Percentiles rank a stretch among this genome's conserved stretches.
phyloP scores from a whole-genome alignment of 495 filamentous ascomycete species.

The Acidiella bohemica region DNA sequence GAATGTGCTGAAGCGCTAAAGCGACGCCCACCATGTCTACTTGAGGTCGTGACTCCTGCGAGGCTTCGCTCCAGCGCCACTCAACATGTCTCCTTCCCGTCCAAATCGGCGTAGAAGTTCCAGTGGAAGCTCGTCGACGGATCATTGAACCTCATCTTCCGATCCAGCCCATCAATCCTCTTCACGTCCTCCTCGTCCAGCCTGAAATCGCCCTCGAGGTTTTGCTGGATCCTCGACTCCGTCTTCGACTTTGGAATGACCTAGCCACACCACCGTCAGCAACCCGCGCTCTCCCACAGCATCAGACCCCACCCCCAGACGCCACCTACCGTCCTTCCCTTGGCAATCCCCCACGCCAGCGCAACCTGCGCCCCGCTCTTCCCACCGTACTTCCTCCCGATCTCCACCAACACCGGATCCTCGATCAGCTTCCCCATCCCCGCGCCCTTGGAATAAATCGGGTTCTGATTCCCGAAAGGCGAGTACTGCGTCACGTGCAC shows the following conservation, averaged over 20 bases:
- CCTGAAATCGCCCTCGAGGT: conserved; percentile 48
- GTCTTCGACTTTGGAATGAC: conserved; percentile 55
- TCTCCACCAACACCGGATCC: conserved; percentile 44
- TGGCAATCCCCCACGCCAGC: conserved; percentile 54
- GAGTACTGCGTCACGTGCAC: conserved; percentile 55
- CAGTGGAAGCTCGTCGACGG: conserved; percentile 40
- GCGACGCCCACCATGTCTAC: no score
- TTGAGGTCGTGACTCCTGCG: no score
- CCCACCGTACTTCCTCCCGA: conserved; percentile 49
- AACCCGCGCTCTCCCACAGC: neutral
- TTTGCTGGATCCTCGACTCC: conserved; percentile 37
- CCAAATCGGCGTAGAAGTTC: conserved; percentile 46
- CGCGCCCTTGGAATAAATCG: conserved; percentile 39
- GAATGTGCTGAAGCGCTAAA: no score
- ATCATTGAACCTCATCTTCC: conserved; percentile 49
- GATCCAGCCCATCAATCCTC: conserved; percentile 40
- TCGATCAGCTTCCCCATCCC: conserved; percentile 45
- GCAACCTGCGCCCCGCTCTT: conserved; percentile 50
- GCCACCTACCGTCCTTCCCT: conserved; percentile 34
- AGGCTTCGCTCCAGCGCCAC: no score
- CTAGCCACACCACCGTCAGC: neutral
- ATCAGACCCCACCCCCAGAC: neutral
- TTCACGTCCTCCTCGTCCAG: conserved; percentile 39
- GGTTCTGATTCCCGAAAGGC: conserved; percentile 60
- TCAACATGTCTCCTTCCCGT: conserved; percentile 39